Base-by-base conservation (phyloP, 2,329 filamentous ascomycete species). In the Monosporascus sp. region DNA sequence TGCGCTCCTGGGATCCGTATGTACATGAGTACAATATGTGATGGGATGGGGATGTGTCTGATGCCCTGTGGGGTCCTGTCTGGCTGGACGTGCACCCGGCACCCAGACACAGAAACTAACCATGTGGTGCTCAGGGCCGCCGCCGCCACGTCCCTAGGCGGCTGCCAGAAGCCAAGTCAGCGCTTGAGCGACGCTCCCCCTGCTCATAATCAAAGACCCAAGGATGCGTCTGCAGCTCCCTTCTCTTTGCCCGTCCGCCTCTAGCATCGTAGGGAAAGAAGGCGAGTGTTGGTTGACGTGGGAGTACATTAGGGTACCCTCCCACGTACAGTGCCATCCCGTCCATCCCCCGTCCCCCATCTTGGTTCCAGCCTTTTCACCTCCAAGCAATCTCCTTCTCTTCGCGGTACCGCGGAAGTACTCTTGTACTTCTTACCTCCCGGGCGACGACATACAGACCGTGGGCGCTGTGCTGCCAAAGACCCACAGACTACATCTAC, bases 391-490 rank as follows among this genome's bases (percentile, higher is more conserved):
- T 25, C 25, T 46, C 22, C n/a, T 27, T 18, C 24, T 27, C 43
- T 60, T 63, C 60, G 52, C 57, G 53, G 62, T 65, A 65, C 61
- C 57, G 56, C 56, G 56, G 56, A 67, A 61, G 65, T 68, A 68
- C 65, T 60, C 43, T 27, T 51, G 6, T 20, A 17, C 24, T 25
- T 37, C 38, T 14, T 27, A 60, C 63, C 55, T 61, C 60, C 61
- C 63, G 60, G 58, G 58, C 59, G 55, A 59, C 56, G 54, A 52
- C 56, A 53, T 55, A 54, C 55, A 47, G 37, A 48, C 35, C 55
- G 57, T 55, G 61, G 56, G 54, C 60, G 55, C 59, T 62, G 58
- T 58, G 57, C 56, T 62, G 57, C 57, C 58, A 47, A 44, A 53
- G 58, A 58, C 58, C 60, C 61, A 62, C 58, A 49, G 54, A 50